A percentile compares a stretch with the other conserved stretches of the same genome.
These are phyloP conservation scores for Lophium mytilinum DNA, from an alignment of 495 filamentous ascomycete species.

Conservation along the genomic window DNA sequence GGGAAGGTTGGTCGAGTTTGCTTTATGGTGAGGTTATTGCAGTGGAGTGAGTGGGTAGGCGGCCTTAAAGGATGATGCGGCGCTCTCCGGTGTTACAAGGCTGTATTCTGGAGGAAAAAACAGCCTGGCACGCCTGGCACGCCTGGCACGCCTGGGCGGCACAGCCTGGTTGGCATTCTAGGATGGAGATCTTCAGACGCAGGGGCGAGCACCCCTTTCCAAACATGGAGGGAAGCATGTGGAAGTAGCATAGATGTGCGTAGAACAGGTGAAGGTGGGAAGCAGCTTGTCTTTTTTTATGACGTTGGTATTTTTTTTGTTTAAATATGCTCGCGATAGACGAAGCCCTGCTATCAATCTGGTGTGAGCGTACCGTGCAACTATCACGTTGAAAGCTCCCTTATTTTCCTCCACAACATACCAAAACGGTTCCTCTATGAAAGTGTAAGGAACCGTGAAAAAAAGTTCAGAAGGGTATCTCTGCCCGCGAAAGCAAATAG, in stretches of 20 bases:
- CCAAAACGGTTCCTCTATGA: conserved; percentile 2
- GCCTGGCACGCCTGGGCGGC: no score
- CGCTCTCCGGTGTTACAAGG: no score
- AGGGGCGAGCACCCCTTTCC: no score
- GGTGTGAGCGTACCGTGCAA: conserved; percentile 14
- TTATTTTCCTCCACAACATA: conserved; percentile 6
- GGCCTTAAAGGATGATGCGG: no score
- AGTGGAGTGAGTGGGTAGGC: no score
- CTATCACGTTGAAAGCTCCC: background rate
- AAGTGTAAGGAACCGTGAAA: conserved; percentile 1
- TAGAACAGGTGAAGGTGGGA: no score
- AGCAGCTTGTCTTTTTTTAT: conserved; percentile 2
- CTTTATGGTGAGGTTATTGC: no score
- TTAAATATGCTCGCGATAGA: conserved; percentile 24
- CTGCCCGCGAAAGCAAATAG: conserved; percentile 22
- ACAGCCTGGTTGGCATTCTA: no score
- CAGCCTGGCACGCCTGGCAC: no score
- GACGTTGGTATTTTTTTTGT: conserved; percentile 3
- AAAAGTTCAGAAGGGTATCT: conserved; percentile 23
- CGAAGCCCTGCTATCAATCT: conserved; percentile 19
- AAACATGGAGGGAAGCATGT: background rate
- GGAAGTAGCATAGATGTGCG: background rate
- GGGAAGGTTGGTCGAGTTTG: no score
- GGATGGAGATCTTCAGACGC: no score
- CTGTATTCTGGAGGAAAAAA: no score